phyloP scores from a whole-genome alignment of 176 grass and related monocot species.

The Secale cereale region DNA sequence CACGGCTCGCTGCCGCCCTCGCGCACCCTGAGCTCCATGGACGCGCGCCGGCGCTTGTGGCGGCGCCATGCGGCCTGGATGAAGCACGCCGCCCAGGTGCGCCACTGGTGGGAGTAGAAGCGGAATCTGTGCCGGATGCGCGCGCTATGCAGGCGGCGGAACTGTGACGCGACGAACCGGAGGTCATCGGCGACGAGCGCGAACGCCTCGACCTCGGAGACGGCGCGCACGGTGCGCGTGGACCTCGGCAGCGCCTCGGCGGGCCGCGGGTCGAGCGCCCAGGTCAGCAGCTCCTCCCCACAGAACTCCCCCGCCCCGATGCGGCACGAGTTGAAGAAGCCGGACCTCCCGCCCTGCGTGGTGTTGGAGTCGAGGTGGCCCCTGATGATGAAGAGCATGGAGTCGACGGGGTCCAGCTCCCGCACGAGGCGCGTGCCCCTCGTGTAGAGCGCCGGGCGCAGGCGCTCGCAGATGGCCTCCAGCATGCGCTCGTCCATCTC shows the following conservation, averaged over 20 bases:
- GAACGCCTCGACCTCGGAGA: constrained; percentile 92
- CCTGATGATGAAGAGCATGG: constrained; percentile 94
- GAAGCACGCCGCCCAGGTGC: constrained; percentile 91
- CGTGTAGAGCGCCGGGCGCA: constrained; percentile 81
- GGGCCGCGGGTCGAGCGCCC: constrained; percentile 79
- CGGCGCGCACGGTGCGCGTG: constrained; percentile 79
- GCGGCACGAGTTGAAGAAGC: constrained; percentile 95
- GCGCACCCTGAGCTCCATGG: constrained; percentile 51
- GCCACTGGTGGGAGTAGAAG: constrained; percentile 96
- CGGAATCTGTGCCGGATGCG: constrained; percentile 74
- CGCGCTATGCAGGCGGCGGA: constrained; percentile 79
- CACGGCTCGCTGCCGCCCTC: constrained; percentile 4
- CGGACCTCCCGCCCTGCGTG: constrained; percentile 77
- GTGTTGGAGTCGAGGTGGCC: constrained; percentile 86
- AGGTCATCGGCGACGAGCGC: constrained; percentile 89
- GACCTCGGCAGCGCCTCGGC: constrained; percentile 59
- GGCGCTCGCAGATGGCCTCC: constrained; percentile 94
- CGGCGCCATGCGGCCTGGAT: constrained; percentile 93
- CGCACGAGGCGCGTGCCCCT: constrained; percentile 63
- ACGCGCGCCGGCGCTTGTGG: constrained; percentile 59
- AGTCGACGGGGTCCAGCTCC: constrained; percentile 81
- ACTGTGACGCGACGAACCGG: constrained; percentile 72
- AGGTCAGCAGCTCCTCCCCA: constrained; percentile 93
- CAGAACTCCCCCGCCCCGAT: constrained; percentile 94
- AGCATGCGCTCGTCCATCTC: constrained; percentile 97